Conservation (phyloP, 306 rosid species). For the Glycyrrhiza uralensis region DNA sequence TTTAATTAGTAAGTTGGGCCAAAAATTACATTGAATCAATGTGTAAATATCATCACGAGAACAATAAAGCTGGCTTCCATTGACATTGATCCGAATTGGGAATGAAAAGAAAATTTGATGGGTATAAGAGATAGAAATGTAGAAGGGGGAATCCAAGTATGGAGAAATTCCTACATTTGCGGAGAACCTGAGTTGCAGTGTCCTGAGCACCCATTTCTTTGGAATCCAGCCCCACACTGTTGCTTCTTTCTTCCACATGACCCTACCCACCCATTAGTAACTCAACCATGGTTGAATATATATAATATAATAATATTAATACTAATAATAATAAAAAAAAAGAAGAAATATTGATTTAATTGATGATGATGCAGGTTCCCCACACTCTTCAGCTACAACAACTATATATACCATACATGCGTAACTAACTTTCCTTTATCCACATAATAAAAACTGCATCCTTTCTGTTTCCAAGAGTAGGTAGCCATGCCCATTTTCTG, state of each 20-base stretch:
- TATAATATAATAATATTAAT: no score
- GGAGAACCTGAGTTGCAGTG: slow-evolving; percentile 53
- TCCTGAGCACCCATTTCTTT: slow-evolving; percentile 37
- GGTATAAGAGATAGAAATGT: no score
- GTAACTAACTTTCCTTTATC: background rate
- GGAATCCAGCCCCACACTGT: slow-evolving; percentile 40
- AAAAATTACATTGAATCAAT: no score
- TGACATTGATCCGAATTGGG: background rate
- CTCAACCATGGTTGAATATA: slow-evolving; percentile 30
- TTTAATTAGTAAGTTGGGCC: no score
- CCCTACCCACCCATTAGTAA: background rate
- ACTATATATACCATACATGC: background rate
- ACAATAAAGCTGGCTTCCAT: background rate
- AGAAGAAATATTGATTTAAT: background rate
- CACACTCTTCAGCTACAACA: background rate
- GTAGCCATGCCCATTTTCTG: background rate
- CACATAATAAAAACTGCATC: background rate
- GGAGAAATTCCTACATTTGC: slow-evolving; percentile 31
- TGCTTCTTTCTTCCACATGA: background rate
- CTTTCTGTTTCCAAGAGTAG: background rate
- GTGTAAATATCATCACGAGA: background rate
- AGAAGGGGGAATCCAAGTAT: slow-evolving; percentile 35
- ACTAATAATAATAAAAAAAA: background rate
- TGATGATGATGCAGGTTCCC: slow-evolving; percentile 2
- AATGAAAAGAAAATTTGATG: slow-evolving; percentile 11